Percentiles rank a stretch among this genome's conserved stretches.
These are phyloP conservation scores for Bathelium albidoporum DNA, from an alignment of 495 filamentous ascomycete species.

Conservation along the genomic window DNA sequence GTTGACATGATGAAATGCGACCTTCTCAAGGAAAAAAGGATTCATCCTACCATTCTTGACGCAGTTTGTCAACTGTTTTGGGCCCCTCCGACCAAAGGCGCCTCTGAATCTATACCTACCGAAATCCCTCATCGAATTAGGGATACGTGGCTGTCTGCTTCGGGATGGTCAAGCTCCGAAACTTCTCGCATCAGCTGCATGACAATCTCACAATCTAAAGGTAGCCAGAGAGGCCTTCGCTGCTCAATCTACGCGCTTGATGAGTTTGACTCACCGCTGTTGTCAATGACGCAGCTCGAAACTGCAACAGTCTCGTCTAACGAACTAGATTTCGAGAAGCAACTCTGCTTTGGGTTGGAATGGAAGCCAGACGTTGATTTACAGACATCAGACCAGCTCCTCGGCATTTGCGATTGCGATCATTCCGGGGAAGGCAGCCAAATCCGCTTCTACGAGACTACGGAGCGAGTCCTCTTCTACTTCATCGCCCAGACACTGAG, in stretches of 20 bases:
- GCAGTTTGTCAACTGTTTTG: not conserved
- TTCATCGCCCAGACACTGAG: not conserved
- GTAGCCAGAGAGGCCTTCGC: too few relatives aligned
- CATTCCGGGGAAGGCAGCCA: not conserved
- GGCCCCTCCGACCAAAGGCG: not conserved
- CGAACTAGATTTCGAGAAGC: not conserved
- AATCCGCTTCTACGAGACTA: not conserved
- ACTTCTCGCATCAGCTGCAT: too few relatives aligned
- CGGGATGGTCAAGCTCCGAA: too few relatives aligned
- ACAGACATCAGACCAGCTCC: not conserved
- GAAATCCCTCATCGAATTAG: too few relatives aligned
- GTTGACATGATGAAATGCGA: not conserved
- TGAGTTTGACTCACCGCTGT: too few relatives aligned
- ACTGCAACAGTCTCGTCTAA: too few relatives aligned
- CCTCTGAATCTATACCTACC: not conserved
- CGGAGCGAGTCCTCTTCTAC: not conserved
- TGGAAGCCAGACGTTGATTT: not conserved
- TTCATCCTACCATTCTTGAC: constrained; percentile 35
- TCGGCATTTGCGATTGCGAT: not conserved
- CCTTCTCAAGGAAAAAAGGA: not conserved
- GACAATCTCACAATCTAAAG: too few relatives aligned
- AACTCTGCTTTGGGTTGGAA: not conserved
- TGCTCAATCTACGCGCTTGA: too few relatives aligned
- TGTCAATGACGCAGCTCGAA: not conserved
- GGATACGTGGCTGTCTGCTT: too few relatives aligned